Percentiles rank a stretch among this genome's conserved stretches.
These are phyloP conservation scores for Pythium aquatile DNA, from an alignment of 352 stramenopile species.

Conservation along the genomic window DNA sequence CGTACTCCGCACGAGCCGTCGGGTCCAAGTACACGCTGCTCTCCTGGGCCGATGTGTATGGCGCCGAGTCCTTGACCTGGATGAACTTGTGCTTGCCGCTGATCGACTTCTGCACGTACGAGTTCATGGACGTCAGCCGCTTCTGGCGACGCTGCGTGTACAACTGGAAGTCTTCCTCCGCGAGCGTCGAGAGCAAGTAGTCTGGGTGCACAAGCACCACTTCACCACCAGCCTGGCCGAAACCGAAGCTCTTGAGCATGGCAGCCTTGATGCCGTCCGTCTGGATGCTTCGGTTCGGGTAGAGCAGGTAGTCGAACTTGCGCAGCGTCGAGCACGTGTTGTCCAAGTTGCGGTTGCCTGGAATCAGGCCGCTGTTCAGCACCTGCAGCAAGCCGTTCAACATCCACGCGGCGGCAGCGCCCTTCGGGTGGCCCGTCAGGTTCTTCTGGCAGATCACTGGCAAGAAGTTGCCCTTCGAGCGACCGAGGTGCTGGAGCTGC, in stretches of 20 bases:
- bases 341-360: slow-evolving; percentile 82
- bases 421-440: slow-evolving; percentile 82
- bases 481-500: slow-evolving; percentile 76
- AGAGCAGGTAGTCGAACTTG: slow-evolving; percentile 78
- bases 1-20: slow-evolving; percentile 72
- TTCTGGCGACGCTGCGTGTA: slow-evolving; percentile 63
- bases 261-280: slow-evolving; percentile 77
- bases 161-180: slow-evolving; percentile 41
- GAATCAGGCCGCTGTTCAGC: slow-evolving; percentile 72
- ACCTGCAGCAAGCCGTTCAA: slow-evolving; percentile 82
- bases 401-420: slow-evolving; percentile 79
- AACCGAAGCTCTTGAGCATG: slow-evolving; percentile 84
- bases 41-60: slow-evolving; percentile 79
- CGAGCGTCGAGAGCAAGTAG: slow-evolving; percentile 62
- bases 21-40: slow-evolving; percentile 86
- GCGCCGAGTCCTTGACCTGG: slow-evolving; percentile 78
- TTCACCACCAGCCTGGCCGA: slow-evolving; percentile 75
- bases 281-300: slow-evolving; percentile 80
- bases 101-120: slow-evolving; percentile 73
- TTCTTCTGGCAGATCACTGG: slow-evolving; percentile 83
- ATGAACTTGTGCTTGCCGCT: slow-evolving; percentile 73
- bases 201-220: slow-evolving; percentile 76
- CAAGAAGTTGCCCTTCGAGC: slow-evolving; percentile 69
- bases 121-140: slow-evolving; percentile 72
- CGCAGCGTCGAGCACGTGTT: slow-evolving; percentile 69